A percentile compares a stretch with the other conserved stretches of the same genome.
Evolutionary conservation across 2,329 filamentous ascomycete genomes (phyloP).

Genomic region (Beauveria medogensis): DNA sequence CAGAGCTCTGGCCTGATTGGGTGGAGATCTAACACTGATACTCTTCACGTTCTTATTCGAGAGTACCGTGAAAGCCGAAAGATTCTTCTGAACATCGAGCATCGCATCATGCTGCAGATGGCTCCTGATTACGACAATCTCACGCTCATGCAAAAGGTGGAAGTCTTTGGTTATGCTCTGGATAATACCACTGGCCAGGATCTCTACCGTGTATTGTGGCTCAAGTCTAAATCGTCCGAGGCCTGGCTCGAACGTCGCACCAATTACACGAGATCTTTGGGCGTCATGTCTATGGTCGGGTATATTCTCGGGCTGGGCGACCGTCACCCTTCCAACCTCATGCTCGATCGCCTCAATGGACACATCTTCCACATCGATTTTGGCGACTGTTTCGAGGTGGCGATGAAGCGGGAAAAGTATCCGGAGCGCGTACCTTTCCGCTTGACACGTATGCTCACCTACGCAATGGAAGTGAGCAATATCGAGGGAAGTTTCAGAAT

Average conservation of each 20-base stretch:
- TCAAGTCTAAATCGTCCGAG: conserved; percentile 97
- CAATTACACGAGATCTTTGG: conserved; percentile 96
- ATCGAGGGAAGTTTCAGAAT: conserved; percentile 98
- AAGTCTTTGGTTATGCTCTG: conserved; percentile 97
- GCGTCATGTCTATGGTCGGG: conserved; percentile 99
- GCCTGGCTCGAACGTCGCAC: conserved; percentile 95
- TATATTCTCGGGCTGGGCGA: conserved; percentile 97
- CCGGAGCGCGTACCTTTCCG: conserved; percentile 97
- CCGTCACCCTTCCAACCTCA: conserved; percentile 93
- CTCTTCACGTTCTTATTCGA: conserved; percentile 88
- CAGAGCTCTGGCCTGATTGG: conserved; percentile 92
- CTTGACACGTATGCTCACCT: conserved; percentile 96
- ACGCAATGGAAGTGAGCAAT: conserved; percentile 99
- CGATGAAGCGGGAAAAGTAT: conserved; percentile 99
- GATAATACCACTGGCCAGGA: conserved; percentile 99
- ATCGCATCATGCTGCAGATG: conserved; percentile 99
- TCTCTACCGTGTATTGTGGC: conserved; percentile 93
- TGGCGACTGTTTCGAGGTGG: conserved; percentile 97
- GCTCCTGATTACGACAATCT: conserved; percentile 97
- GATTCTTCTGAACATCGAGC: conserved; percentile 97
- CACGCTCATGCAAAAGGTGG: conserved; percentile 98
- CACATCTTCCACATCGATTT: conserved; percentile 99
- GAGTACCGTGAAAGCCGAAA: conserved; percentile 96
- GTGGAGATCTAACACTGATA: conserved; percentile 97
- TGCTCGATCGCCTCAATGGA: conserved; percentile 91